A percentile compares a stretch with the other conserved stretches of the same genome.
Evolutionary conservation across 1,284 basidiomycete genomes (phyloP).

Genomic region (Paramarasmius palmivorus): DNA sequence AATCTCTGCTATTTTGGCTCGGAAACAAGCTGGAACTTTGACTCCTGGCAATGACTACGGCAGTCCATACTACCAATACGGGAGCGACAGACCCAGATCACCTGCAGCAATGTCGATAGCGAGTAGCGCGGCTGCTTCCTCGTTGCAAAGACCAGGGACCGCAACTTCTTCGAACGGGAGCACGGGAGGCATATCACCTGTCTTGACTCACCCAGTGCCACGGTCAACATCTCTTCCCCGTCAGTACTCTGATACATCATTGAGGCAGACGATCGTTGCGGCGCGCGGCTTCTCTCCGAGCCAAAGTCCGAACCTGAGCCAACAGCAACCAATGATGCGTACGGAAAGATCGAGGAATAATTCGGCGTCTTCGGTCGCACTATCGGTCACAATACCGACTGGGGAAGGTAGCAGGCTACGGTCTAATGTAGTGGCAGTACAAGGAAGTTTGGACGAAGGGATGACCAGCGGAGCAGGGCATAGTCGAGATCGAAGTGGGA

Average conservation of each 20-base stretch:
- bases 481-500: conserved; percentile 2
- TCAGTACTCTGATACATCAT: conserved; percentile 32
- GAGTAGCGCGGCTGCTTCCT: conserved; percentile 7
- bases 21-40: conserved; percentile 44
- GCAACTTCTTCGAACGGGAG: conserved; percentile 5
- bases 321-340: not conserved
- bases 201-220: conserved; percentile 37
- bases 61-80: conserved; percentile 19
- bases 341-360: conserved; percentile 10
- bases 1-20: conserved; percentile 58
- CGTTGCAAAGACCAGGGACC: conserved; percentile 9
- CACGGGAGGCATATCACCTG: conserved; percentile 18
- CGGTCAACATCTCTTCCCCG: conserved; percentile 45
- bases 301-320: conserved; percentile 1
- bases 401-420: conserved; percentile 5
- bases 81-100: conserved; percentile 32
- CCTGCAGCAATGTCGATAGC: conserved; percentile 23
- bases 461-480: not conserved
- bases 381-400: conserved; percentile 13
- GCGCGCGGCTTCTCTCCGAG: conserved; percentile 15
- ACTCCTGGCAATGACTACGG: conserved; percentile 28
- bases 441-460: conserved; percentile 3
- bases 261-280: conserved; percentile 19
- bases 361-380: conserved; percentile 11
- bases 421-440: conserved; percentile 11